Evolutionary conservation across 257 asterid genomes (phyloP), one percentile per base, ranked within the genome.

Genomic region (Salvia miltiorrhiza): DNA sequence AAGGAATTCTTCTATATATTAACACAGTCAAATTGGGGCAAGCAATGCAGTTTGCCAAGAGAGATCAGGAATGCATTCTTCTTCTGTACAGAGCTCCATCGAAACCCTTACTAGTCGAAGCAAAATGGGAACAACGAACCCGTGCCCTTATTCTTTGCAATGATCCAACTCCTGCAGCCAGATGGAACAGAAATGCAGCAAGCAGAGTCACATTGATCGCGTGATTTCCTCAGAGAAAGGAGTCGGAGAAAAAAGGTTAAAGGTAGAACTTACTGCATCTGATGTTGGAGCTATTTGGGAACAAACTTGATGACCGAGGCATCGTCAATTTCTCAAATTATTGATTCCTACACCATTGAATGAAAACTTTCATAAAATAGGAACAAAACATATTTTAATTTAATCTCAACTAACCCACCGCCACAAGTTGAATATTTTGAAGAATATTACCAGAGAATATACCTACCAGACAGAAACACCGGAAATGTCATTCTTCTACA

Each of bases 241-340:
- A n/a, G 44, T 9, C 10, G 24, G 33, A 3, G 33, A 2, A 11
- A 24, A 55, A 26, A 23, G 70, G 32, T 61, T 37, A 4, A 9
- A 64, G 11, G 8, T 32, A 26, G 73, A 66, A 71, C 81, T 63
- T 72, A 73, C 84, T 35, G 20, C 61, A 43, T 41, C 63, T 41
- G 48, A 19, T 9, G 52, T 21, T 7, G 59, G 50, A 73, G 66
- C 40, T 11, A 56, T 37, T 62, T 33, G 21, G 11, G 56, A 39
- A 77, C 57, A 69, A 33, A 76, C 40, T 44, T 44, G 54, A 58
- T 63, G 45, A 54, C 67, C 12, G 19, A 44, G 54, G 62, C 57
- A 56, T 14, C 70, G 23, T 41, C 57, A 13, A 33, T 65, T 10
- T 48, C 71, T 49, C 41, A 45, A 8, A 19, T 63, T 26, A 43